These are phyloP conservation scores for Apiospora malaysiana DNA, from an alignment of 2,329 filamentous ascomycete species.

Conservation along the genomic window DNA sequence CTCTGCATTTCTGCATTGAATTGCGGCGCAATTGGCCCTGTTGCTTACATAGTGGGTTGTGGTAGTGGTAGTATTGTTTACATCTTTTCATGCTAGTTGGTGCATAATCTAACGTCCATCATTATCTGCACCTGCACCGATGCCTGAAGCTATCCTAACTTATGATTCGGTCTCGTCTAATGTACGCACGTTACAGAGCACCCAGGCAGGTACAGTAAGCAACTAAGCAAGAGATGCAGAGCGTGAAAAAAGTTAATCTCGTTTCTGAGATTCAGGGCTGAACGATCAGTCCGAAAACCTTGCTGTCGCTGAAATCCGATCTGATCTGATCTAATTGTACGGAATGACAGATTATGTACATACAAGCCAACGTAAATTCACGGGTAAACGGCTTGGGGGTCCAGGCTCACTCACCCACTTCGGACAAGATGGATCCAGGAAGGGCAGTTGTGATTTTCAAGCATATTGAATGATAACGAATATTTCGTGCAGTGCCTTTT, in stretches of 20 bases:
- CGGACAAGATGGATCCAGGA: neutral
- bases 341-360: neutral
- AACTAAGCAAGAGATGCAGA: neutral
- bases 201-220: neutral
- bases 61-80: neutral
- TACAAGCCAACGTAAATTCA: neutral
- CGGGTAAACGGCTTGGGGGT: neutral
- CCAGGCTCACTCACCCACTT: neutral
- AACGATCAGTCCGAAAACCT: neutral
- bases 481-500: neutral
- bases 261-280: neutral
- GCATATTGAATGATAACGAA: neutral
- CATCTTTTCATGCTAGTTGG: neutral
- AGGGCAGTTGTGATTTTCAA: neutral
- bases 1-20: neutral
- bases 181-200: neutral
- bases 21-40: neutral
- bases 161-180: neutral
- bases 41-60: neutral
- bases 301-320: neutral
- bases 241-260: neutral
- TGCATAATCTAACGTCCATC: neutral
- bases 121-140: neutral
- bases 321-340: neutral
- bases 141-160: conserved; percentile 11